Base-by-base conservation (phyloP, 129 eudicot genomes). In the Scalesia atractyloides region DNA sequence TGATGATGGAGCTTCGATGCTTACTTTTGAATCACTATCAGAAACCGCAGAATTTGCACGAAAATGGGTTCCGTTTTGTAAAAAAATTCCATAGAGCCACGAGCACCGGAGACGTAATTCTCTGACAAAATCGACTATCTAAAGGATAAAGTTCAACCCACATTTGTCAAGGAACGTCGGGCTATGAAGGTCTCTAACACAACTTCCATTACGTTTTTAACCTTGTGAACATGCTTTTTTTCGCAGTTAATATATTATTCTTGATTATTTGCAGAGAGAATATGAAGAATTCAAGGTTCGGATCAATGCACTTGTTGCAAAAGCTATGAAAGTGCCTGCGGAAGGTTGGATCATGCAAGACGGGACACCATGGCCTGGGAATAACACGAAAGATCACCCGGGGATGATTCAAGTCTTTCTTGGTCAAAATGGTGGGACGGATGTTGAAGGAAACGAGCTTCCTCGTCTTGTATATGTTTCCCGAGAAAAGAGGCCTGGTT, bases 311-410 rank as follows among this genome's bases (percentile, higher is more conserved):
- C 89, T 90, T 61, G 99, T 94, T 37, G 99, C 99, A 19, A 94
- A 94, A 84, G 91, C 97, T 46, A n/a, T 73, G 17, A 94, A 94
- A 82, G 93, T 76, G 36, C 99, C 99, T 52, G 84, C 89, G 52
- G 97, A 84, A 74, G 99, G 99, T 41, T 94, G 99, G 99, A 94
- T 94, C 84, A 94, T 94, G 99, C 92, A 94, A 86, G 99, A 94
- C 49, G 99, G 99, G 48, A 94, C 98, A 39, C 98, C 98, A 43
- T 93, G 98, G 98, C 96, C 98, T 2, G 98, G 98, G 53, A 93
- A 93, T 79, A 94, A 94, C 73, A 94, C 99, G 0, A 94, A 79
- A 77, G 99, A 94, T 88, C 99, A 94, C 77, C 99, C 99, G 0
- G 99, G 99, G 64, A 94, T 94, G 97, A 90, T 94, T 81, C 99